Percentiles rank a stretch among this genome's conserved stretches.
phyloP scores from a whole-genome alignment of 2,329 filamentous ascomycete genomes.

The Magnaporthiopsis incrustans region DNA sequence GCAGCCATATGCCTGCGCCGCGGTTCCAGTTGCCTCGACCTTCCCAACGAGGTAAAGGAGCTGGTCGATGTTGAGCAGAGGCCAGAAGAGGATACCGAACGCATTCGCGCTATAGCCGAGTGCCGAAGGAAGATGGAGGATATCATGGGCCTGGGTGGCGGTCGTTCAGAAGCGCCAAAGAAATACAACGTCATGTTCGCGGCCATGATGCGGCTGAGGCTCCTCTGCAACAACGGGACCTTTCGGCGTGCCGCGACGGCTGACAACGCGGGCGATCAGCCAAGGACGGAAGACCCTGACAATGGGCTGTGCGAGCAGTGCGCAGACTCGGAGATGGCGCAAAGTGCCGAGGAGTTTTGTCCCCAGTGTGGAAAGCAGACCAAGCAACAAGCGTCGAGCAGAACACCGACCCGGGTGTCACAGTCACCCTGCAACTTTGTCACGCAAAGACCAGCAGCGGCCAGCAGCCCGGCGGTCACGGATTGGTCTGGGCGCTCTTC shows the following conservation, averaged over 20 bases:
- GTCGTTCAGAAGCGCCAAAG: conserved; percentile 13
- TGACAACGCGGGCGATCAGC: conserved; percentile 13
- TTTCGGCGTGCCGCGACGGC: conserved; percentile 31
- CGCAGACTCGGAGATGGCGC: conserved; percentile 12
- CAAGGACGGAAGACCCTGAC: neutral
- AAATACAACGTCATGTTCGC: conserved; percentile 28
- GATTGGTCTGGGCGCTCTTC: conserved; percentile 20
- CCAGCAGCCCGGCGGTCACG: neutral
- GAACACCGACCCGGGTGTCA: conserved; percentile 11
- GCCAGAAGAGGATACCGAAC: conserved; percentile 23
- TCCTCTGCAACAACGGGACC: conserved; percentile 43
- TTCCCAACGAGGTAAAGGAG: conserved; percentile 23
- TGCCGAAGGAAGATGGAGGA: neutral
- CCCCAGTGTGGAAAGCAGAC: conserved; percentile 22
- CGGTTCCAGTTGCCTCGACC: conserved; percentile 29
- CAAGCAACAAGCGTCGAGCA: neutral
- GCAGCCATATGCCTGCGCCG: conserved; percentile 33
- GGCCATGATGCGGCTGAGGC: conserved; percentile 25
- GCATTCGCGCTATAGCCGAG: neutral
- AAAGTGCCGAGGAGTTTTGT: conserved; percentile 20
- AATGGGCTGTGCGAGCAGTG: conserved; percentile 10
- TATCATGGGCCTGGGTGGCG: neutral
- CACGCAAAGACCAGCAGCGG: neutral
- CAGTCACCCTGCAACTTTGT: conserved; percentile 17
- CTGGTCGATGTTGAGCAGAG: conserved; percentile 26